These are phyloP conservation scores for Boletales sp. DNA, from an alignment of 768 basidiomycete species.

Conservation along the genomic window DNA sequence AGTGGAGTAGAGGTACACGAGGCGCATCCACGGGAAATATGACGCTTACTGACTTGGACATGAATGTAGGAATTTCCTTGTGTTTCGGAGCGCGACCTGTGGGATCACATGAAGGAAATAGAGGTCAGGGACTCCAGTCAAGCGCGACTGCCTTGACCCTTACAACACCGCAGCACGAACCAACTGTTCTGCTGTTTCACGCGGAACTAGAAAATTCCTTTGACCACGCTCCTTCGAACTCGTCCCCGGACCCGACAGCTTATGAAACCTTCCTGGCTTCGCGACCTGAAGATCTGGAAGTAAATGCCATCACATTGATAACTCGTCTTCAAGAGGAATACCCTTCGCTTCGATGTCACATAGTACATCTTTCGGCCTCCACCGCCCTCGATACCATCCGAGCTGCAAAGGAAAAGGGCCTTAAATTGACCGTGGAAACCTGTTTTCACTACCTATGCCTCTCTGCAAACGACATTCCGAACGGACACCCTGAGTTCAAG, in stretches of 20 bases:
- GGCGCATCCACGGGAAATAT: neutral
- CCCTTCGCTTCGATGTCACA: slow-evolving; percentile 78
- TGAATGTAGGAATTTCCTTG: slow-evolving; percentile 82
- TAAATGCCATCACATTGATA: slow-evolving; percentile 77
- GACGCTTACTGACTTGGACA: neutral
- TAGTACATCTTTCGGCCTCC: slow-evolving; percentile 92
- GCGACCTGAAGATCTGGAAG: slow-evolving; percentile 77
- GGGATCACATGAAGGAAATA: slow-evolving; percentile 67
- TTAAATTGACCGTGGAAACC: slow-evolving; percentile 88
- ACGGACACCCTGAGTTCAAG: slow-evolving; percentile 83
- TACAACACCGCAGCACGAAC: slow-evolving; percentile 45
- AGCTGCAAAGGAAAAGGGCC: slow-evolving; percentile 58
- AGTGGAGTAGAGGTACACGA: slow-evolving; percentile 85
- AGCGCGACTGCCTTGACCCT: slow-evolving; percentile 5
- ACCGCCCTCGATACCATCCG: slow-evolving; percentile 74
- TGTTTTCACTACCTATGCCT: slow-evolving; percentile 96
- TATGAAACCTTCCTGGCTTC: slow-evolving; percentile 87
- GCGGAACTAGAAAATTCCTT: slow-evolving; percentile 68
- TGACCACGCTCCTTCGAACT: slow-evolving; percentile 10
- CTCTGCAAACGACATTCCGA: slow-evolving; percentile 65
- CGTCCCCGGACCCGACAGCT: slow-evolving; percentile 41
- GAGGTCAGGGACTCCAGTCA: slow-evolving; percentile 43
- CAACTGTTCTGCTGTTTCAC: slow-evolving; percentile 84
- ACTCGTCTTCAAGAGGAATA: slow-evolving; percentile 56
- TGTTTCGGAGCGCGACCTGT: slow-evolving; percentile 68